These are phyloP conservation scores for Solanum sejunctum DNA, from an alignment of 257 asterid species.

Conservation along the genomic window DNA sequence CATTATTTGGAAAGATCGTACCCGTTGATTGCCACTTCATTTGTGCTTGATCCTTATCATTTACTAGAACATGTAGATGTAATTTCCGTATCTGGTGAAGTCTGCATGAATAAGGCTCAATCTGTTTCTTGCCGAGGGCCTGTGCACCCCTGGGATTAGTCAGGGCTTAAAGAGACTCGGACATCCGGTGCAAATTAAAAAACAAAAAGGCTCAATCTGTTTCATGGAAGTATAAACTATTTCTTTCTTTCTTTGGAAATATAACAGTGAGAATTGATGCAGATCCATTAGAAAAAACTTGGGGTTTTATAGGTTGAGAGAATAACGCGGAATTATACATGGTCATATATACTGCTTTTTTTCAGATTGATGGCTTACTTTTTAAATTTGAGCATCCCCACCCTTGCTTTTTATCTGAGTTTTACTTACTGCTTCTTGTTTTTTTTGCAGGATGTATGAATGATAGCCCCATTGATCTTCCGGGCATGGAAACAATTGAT, in stretches of 20 bases:
- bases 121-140: not conserved
- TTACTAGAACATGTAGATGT: not conserved
- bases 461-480: constrained; percentile 12
- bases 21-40: not conserved
- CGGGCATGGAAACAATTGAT: constrained; percentile 45
- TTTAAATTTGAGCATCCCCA: not conserved
- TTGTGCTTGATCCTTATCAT: not conserved
- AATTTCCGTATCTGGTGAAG: not conserved
- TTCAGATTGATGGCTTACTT: not conserved
- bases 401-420: not conserved
- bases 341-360: not conserved
- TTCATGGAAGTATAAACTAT: not conserved
- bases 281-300: not conserved
- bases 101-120: not conserved
- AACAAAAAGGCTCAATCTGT: not conserved
- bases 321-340: not conserved
- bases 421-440: not conserved
- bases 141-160: no score
- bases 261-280: not conserved
- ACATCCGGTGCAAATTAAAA: no score
- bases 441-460: constrained; percentile 17
- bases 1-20: not conserved
- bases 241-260: not conserved
- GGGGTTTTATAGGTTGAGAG: not conserved
- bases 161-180: no score